A percentile compares a stretch with the other conserved stretches of the same genome.
phyloP scores from a whole-genome alignment of 306 rosid genomes.

The Fagus crenata region DNA sequence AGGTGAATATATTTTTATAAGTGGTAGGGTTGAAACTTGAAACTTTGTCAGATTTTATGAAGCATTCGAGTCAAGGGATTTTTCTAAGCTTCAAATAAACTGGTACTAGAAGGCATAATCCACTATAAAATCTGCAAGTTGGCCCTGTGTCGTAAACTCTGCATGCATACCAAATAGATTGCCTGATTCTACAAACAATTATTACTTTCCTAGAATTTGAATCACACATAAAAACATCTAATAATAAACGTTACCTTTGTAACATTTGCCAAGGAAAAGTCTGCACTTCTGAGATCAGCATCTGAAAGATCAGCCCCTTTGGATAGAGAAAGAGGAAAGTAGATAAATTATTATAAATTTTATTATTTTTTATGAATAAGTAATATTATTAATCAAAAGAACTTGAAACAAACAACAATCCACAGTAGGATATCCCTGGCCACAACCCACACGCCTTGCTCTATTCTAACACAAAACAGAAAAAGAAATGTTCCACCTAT shows the following conservation, averaged over 20 bases:
- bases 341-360: background rate
- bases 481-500: too few relatives aligned
- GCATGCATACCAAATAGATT: background rate
- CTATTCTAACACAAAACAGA: too few relatives aligned
- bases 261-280: slow-evolving; percentile 91
- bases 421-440: too few relatives aligned
- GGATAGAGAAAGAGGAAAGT: background rate
- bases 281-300: slow-evolving; percentile 85
- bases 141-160: slow-evolving; percentile 12
- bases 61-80: background rate
- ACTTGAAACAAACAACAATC: too few relatives aligned
- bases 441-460: too few relatives aligned
- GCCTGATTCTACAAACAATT: too few relatives aligned
- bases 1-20: slow-evolving; percentile 6
- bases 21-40: background rate
- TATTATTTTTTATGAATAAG: too few relatives aligned
- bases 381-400: too few relatives aligned
- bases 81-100: slow-evolving; percentile 5
- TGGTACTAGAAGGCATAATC: slow-evolving; percentile 12
- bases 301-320: slow-evolving; percentile 93
- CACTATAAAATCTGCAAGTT: slow-evolving; percentile 7
- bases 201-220: background rate
- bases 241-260: slow-evolving; percentile 54
- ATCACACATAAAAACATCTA: background rate
- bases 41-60: background rate